Evolutionary conservation across 352 stramenopile species (phyloP), one percentile per base, ranked within the genome.

Genomic region (Globisporangium orthogonon): DNA sequence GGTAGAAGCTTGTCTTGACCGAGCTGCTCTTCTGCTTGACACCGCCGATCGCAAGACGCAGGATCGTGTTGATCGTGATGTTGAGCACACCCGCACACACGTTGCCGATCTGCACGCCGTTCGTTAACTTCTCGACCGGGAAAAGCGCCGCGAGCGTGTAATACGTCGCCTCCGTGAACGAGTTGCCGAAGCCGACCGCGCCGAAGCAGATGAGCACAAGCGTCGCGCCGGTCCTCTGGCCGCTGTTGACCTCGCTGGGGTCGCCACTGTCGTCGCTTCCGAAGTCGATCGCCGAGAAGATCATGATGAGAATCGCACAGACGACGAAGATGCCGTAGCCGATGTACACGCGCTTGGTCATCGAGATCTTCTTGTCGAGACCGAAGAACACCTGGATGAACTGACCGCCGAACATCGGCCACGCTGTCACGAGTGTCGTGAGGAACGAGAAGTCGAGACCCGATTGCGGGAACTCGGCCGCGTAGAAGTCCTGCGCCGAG

Each of bases 401-500:
- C 33, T 87, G 74, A 9, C 77, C 80, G 3, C 69, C 45, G 17
- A 77, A 60, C 70, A 89, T 83, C 1, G 80, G 76, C 80, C 80
- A 91, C 23, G 66, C 66, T 7, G 74, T 82, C 31, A 59, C 54
- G 3, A 86, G 62, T 57, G 76, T 89, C 17, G 78, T 89, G 10
- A 91, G 59, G 69, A 89, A 89, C 17, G 72, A 72, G 57, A 91
- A 91, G 55, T 82, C 61, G 50, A 86, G 68, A 0, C 69, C 67
- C 1, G 69, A 74, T n/a, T 76, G 47, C 0, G 74, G 63, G 61
- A 87, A 91, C 50, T 73, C 48, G 2, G 65, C 45, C 28, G 48
- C 51, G 63, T 91, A 91, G 52, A 83, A 90, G 54, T 87, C 67
- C 30, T 91, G 80, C 0, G 77, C 77, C 46, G 77, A 87, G 31